Conservation (phyloP, 805 yeast genomes). For the Cyberlindnera mycetangii region DNA sequence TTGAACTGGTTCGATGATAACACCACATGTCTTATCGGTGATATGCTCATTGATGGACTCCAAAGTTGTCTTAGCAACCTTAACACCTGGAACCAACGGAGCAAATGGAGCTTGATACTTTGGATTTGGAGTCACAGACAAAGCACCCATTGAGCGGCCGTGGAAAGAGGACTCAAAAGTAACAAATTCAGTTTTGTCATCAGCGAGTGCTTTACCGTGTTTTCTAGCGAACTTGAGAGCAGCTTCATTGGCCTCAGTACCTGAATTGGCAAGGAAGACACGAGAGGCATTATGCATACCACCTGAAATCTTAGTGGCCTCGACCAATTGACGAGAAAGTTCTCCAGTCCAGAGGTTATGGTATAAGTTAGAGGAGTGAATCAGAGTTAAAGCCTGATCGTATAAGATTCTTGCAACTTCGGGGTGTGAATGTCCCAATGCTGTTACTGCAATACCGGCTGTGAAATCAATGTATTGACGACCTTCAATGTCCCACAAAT, state of each 20-base stretch:
- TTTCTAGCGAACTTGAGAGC: conserved; percentile 80
- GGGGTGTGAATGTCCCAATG: conserved; percentile 82
- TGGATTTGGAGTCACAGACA: conserved; percentile 87
- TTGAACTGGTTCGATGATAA: conserved; percentile 94
- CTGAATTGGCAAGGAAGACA: conserved; percentile 70
- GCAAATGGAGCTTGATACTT: conserved; percentile 91
- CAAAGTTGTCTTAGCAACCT: conserved; percentile 61
- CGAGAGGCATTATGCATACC: conserved; percentile 80
- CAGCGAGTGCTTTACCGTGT: conserved; percentile 56
- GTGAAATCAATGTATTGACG: conserved; percentile 83
- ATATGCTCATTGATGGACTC: conserved; percentile 51
- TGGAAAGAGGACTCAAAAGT: conserved; percentile 92
- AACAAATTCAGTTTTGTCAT: conserved; percentile 68
- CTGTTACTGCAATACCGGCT: conserved; percentile 97
- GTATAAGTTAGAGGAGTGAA: conserved; percentile 85
- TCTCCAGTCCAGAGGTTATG: conserved; percentile 83
- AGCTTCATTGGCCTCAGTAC: conserved; percentile 80
- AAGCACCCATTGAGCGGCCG: conserved; percentile 92
- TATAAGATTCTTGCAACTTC: conserved; percentile 66
- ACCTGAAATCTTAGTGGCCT: conserved; percentile 63
- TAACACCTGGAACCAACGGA: conserved; percentile 89
- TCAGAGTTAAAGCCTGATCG: conserved; percentile 68
- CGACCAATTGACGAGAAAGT: conserved; percentile 67
- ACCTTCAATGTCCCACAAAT: conserved; percentile 76
- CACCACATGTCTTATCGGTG: conserved; percentile 61